Base-by-base conservation (phyloP, 805 yeast species). In the Torulaspora quercuum region DNA sequence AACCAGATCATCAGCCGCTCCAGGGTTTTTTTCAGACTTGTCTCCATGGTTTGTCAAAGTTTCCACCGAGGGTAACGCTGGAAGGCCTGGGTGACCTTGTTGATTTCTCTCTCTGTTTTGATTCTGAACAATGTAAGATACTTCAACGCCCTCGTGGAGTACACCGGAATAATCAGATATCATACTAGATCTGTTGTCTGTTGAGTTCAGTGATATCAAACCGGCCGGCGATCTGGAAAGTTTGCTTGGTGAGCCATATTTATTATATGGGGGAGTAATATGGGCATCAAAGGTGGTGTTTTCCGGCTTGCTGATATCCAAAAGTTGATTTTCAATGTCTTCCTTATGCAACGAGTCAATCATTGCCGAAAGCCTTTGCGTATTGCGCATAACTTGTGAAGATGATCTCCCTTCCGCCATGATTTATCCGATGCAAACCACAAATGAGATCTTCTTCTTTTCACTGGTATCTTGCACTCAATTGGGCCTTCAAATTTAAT, bases 151-250 rank as follows among this genome's bases (percentile, higher is more conserved):
- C 30, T 59, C 62, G 22, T 57, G 60, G 2, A 57, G 44, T 8
- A 56, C 53, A 9, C 62, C 64, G 6, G 61, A 56, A 38, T 59
- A 59, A 26, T 42, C 43, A 3, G 64, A 59, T 16, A 53, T 43
- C 45, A 53, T 48, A 37, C 64, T 57, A 11, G 45, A 9, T 20
- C 46, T 35, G 10, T 35, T 39, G 15, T 39, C 44, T 17, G 42
- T 28, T 7, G 46, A 36, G 4, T 37, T 25, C 7, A 36, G 19
- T 10, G 47, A 33, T 12, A 36, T 37, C 11, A 27, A 22, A 7
- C 48, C 49, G 12, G 40, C 46, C 10, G 49, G 41, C 17, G 48
- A 40, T 12, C 38, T 35, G 22, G 28, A 24, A 1, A 38, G 23
- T 16, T 37, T 40, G 7, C 35, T 33, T 3, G 46, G 41, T 9